phyloP scores from a whole-genome alignment of 2,329 filamentous ascomycete species.

The Pyrenophora teres region DNA sequence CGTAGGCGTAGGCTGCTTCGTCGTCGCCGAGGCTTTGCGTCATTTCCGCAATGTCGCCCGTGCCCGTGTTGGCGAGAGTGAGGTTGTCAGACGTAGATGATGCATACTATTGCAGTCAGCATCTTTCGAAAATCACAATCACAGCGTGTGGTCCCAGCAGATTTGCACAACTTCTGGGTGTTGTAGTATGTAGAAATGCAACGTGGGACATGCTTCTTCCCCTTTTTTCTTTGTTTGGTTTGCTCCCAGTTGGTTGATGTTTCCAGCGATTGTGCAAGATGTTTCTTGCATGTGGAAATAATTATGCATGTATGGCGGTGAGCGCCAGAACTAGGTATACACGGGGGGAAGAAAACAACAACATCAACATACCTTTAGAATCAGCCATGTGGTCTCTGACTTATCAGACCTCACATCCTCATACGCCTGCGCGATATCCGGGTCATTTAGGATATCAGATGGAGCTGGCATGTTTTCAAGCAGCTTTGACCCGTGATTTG shows the following conservation, averaged over 20 bases:
- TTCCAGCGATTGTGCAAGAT: too few species aligned
- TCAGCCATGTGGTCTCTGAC: conserved; percentile 68
- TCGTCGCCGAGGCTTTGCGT: conserved; percentile 60
- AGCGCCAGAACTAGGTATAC: neutral
- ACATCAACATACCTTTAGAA: conserved; percentile 61
- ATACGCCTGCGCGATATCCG: conserved; percentile 68
- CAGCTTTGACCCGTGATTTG: too few species aligned
- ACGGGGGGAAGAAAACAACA: neutral
- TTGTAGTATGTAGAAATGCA: too few species aligned
- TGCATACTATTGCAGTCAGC: conserved; percentile 18
- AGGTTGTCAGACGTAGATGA: conserved; percentile 61
- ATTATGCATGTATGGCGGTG: too few species aligned
- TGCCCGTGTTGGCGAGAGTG: conserved; percentile 61
- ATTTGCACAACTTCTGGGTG: neutral
- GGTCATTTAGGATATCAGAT: conserved; percentile 42
- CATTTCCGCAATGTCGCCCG: conserved; percentile 65
- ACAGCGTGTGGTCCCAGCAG: too few species aligned
- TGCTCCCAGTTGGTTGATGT: too few species aligned
- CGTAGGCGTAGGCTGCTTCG: conserved; percentile 69
- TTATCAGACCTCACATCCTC: conserved; percentile 70
- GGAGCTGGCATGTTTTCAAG: too few species aligned
- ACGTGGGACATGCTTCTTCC: too few species aligned
- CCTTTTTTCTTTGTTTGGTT: too few species aligned
- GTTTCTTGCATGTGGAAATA: too few species aligned
- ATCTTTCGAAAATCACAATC: too few species aligned